Base-by-base conservation (phyloP, 2,329 filamentous ascomycete species). In the Cytospora schulzeri region DNA sequence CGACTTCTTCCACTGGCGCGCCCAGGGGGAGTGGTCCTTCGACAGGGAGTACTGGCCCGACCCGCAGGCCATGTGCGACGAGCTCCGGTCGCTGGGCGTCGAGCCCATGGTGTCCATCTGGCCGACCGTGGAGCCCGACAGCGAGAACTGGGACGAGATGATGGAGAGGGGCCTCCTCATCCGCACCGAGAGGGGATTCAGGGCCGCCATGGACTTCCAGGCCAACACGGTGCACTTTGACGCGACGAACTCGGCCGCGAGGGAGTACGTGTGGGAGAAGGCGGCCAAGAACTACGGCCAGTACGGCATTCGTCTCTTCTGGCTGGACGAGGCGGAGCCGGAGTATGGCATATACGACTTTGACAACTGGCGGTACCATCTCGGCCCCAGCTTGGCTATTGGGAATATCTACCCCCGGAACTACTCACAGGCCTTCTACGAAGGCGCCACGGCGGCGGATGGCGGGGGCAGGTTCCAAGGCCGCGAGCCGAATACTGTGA, bases 51-150 rank as follows among this genome's bases (percentile, higher is more conserved):
- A 84, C 69, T 90, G 85, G 86, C 88, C 88, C 0, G 84, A 90
- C 70, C 86, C 67, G 14, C 85, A 85, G 54, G 84, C 84, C 4
- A 90, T 90, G 88, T 78, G 89, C 26, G 76, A 78, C 48, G 87
- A 90, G 71, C 78, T 90, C 1, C 78, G 83, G 51, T 77, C 80
- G 0, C 73, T 90, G 65, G 78, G 80, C 0, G 82, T 90, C 54
- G 86, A 90, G 70, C 78, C 89, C 3, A 90, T 90, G 86, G 85
- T 90, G 0, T 89, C 86, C 0, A 83, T 90, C 68, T 90, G 88
- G 88, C 88, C 88, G 0, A 89, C 86, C 0, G 86, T 90, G 1
- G 85, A 89, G 60, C 80, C 78, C 15, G 70, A 73, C 2, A 86
- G 83, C 0, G 83, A 86, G 51, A 88, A 88, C 71, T 89, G 83